Evolutionary conservation across 1,139 yeast species (phyloP), one percentile per base, ranked within the genome.

Genomic region (Dujonia santamariae): DNA sequence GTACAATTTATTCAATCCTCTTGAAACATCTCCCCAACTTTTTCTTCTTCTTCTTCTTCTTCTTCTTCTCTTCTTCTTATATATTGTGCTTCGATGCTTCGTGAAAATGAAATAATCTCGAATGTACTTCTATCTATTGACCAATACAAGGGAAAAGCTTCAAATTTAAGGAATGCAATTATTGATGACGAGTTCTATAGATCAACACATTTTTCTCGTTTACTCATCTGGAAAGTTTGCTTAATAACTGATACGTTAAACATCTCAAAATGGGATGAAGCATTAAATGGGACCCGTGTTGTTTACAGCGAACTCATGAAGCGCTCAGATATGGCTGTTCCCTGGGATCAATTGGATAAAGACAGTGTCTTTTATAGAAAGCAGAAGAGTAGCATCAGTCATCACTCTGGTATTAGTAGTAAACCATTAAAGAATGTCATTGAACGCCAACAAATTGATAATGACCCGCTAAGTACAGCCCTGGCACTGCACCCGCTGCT

Each of bases 171-270:
- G 35, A 44, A 48, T n/a, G 62, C 68, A 2, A 54, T 68, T 2
- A 35, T 49, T n/a, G 59, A 53, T 19, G 55, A 58, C 37, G 70
- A 63, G 12, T 67, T 66, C 44, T 48, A 53, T 14, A 35, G 39
- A 16, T 39, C 47, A 22, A 44, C 44, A 22, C 39, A 53, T 36
- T 67, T 59, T 40, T 42, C 61, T 4, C 50, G 74, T 16, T 45
- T 63, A 4, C 50, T 69, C 28, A 39, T 67, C 7, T 69, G 75
- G 75, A 69, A 68, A 40, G 42, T 52, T 9, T 53, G 62, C 32
- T 54, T 63, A 24, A 61, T 68, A 22, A 63, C 72, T 7, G 67
- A 66, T 30, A 56, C 59, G 26, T 53, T 68, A 28, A 60, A 63
- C 38, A 61, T 67, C 31, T 59, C 58, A 22, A 39, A 46, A 4